Base-by-base conservation (phyloP, 2,329 filamentous ascomycete species). In the Arthrobotrys sinensis region DNA sequence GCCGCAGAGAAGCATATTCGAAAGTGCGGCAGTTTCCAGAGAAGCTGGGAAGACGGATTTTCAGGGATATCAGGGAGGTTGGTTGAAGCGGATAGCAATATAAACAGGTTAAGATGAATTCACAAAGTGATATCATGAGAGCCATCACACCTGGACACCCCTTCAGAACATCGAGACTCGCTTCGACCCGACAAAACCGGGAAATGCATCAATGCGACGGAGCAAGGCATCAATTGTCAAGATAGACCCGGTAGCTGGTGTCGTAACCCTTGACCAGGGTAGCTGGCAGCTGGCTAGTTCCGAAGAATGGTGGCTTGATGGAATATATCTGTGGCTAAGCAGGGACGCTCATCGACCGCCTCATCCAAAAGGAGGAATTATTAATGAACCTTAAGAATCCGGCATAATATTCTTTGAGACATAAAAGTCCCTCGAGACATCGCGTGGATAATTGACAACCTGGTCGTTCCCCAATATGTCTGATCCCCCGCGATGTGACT, bases 341-440 rank as follows among this genome's bases (percentile, higher is more conserved):
- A 4, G 32, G 16, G 1, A 2, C 28, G 16, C 21, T 53, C 24
- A 3, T 36, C 32, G 4, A 21, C 52, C 34, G 32, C 52, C 52
- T 57, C 52, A 38, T 21, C 32, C 34, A 57, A 38, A 57, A 57
- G 52, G 34, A 38, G 52, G 32, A 55, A 55, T 55, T 57, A 8
- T 5, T 60, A 43, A 28, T n/a, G 19, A 48, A 48, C 60, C 40
- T 46, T 64, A 34, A 48, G 32, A 34, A 40, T 34, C 34, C 60
- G 60, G 60, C 19, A 46, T 63, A 46, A 48, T 46, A 43, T 43
- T 40, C 19, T 11, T 43, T 14, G 16, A 60, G 55, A 43, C 36
- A 43, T 43, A n/a, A 24, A 57, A 57, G 55, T 21, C 55, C 55
- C 55, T 38, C 36, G 36, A 60, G 55, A 60, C 55, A 60, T 43